Conservation (phyloP, 176 grass and related monocot genomes). For the Oryza nivara region DNA sequence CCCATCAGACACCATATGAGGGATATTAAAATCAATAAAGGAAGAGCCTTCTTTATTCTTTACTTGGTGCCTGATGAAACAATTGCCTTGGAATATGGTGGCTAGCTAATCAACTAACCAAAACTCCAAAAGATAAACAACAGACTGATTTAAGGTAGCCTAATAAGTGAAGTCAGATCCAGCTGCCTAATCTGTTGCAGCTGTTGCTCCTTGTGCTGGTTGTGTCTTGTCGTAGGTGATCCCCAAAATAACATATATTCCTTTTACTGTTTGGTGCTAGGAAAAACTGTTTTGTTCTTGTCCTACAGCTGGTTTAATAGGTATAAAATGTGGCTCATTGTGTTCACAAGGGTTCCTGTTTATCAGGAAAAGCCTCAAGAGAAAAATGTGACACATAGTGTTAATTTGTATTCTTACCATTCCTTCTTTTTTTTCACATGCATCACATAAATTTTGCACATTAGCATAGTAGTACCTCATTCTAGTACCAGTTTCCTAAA, state of each 20-base stretch:
- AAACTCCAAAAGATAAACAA: no score
- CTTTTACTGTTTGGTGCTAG: neutral
- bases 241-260: neutral
- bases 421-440: conserved; percentile 3
- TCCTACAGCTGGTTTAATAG: neutral
- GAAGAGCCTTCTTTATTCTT: no score
- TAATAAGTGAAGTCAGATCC: no score
- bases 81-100: no score
- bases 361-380: neutral
- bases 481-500: conserved; percentile 1
- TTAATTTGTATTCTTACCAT: conserved; percentile 16
- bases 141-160: no score
- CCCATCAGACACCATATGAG: no score
- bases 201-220: no score
- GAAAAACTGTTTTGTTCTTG: neutral
- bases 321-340: neutral
- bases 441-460: neutral
- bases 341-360: neutral
- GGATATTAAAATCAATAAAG: no score
- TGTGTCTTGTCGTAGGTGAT: no score
- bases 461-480: neutral
- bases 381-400: conserved; percentile 5
- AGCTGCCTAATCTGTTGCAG: no score
- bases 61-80: no score
- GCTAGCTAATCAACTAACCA: no score